phyloP scores from a whole-genome alignment of 257 asterid genomes.

The Jacaranda mimosifolia region DNA sequence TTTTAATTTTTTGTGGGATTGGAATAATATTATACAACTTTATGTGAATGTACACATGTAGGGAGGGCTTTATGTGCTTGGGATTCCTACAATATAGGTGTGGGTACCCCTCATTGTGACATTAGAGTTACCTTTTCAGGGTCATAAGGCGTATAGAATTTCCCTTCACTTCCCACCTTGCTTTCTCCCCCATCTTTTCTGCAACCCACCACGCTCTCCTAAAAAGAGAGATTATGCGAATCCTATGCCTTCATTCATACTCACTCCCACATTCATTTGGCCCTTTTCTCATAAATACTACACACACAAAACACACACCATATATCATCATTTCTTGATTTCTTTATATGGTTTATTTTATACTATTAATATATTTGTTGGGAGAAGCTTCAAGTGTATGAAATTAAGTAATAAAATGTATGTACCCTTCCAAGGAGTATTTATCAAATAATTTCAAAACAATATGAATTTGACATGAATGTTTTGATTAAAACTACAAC shows the following conservation, averaged over 20 bases:
- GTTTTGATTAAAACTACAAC: too few species aligned
- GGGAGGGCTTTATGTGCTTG: slow-evolving; percentile 45
- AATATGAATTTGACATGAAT: too few species aligned
- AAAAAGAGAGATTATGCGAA: slow-evolving; percentile 53
- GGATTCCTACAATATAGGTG: slow-evolving; percentile 44
- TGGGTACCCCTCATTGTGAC: slow-evolving; percentile 32
- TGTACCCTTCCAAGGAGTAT: too few species aligned
- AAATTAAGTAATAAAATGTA: too few species aligned
- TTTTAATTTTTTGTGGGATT: slow-evolving; percentile 20
- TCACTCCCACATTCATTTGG: background rate
- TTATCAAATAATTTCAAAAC: too few species aligned
- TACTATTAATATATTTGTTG: background rate
- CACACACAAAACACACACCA: too few species aligned
- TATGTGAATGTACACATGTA: slow-evolving; percentile 27
- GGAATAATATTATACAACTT: slow-evolving; percentile 30
- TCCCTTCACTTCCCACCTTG: slow-evolving; percentile 21
- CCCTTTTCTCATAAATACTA: slow-evolving; percentile 19
- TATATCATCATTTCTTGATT: background rate
- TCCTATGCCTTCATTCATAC: slow-evolving; percentile 55
- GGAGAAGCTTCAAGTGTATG: too few species aligned
- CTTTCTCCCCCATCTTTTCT: slow-evolving; percentile 44
- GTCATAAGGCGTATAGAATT: slow-evolving; percentile 47
- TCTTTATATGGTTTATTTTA: background rate
- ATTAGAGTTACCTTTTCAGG: slow-evolving; percentile 54
- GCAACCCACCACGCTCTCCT: slow-evolving; percentile 53